These are phyloP conservation scores for Globisporangium nodosum DNA, from an alignment of 352 stramenopile species.

Conservation along the genomic window DNA sequence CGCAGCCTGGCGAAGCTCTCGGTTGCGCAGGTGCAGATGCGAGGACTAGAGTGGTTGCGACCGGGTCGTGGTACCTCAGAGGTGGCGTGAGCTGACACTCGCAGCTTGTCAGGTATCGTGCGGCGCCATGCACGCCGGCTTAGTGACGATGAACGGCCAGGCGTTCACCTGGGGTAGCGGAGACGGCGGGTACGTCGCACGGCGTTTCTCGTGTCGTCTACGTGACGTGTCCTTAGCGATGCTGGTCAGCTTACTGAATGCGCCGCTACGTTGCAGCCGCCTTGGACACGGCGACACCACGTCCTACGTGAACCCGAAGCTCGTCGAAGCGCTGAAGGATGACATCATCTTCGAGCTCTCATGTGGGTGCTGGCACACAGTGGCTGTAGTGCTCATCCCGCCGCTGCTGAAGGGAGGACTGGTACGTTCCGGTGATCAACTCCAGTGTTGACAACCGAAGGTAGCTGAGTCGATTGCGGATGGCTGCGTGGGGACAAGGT, in stretches of 20 bases:
- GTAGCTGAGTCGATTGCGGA: background rate
- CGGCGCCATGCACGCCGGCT: constrained; percentile 64
- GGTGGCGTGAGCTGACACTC: background rate
- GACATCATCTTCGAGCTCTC: constrained; percentile 78
- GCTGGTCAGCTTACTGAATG: background rate
- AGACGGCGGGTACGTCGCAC: constrained; percentile 64
- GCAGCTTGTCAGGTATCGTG: constrained; percentile 52
- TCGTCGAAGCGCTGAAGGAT: constrained; percentile 61
- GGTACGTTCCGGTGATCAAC: constrained; percentile 11
- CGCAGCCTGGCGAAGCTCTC: constrained; percentile 51
- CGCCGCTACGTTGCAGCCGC: constrained; percentile 23
- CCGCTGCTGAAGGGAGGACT: constrained; percentile 79
- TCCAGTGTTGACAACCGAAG: background rate
- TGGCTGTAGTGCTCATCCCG: constrained; percentile 85
- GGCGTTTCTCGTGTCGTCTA: background rate
- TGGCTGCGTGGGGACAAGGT: constrained; percentile 16
- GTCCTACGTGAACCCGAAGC: constrained; percentile 67
- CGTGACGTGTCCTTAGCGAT: background rate
- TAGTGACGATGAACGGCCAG: constrained; percentile 70
- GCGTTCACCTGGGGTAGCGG: constrained; percentile 79
- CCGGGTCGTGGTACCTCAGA: background rate
- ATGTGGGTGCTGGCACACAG: constrained; percentile 85
- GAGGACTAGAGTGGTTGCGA: background rate
- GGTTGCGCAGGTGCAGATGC: constrained; percentile 41
- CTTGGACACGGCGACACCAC: constrained; percentile 69